These are phyloP conservation scores for Bryum argenteum DNA, from an alignment of 225 moss, liverwort and hornwort species.

Conservation along the genomic window DNA sequence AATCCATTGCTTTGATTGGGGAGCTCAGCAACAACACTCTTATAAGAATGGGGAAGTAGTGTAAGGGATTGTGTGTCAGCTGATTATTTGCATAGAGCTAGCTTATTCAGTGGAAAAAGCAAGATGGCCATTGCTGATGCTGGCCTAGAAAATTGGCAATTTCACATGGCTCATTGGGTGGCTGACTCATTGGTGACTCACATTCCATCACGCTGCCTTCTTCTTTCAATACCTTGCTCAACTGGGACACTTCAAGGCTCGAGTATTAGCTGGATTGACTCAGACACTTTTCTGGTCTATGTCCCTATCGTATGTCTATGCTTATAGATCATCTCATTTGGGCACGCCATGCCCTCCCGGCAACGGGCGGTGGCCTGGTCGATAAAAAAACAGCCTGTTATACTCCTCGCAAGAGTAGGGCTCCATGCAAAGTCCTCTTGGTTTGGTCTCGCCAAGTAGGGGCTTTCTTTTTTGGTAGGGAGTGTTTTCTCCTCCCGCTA, in stretches of 20 bases:
- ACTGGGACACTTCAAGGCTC: background rate
- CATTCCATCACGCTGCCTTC: background rate
- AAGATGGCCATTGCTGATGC: background rate
- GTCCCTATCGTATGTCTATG: background rate
- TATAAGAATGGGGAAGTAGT: background rate
- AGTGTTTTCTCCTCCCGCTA: no score
- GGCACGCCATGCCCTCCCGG: no score
- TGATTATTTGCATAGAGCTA: background rate
- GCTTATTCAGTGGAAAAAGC: slow-evolving; percentile 19
- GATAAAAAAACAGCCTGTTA: no score
- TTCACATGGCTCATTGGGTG: slow-evolving; percentile 12
- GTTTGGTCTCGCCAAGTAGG: no score
- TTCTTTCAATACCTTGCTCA: background rate
- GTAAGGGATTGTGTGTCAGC: background rate
- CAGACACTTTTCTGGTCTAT: slow-evolving; percentile 6
- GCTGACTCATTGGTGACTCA: slow-evolving; percentile 47
- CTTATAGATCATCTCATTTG: background rate
- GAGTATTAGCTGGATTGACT: slow-evolving; percentile 17
- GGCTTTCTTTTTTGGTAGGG: no score
- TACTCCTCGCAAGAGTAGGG: no score
- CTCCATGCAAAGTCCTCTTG: no score
- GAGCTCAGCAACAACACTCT: background rate
- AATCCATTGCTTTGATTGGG: background rate
- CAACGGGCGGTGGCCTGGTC: no score
- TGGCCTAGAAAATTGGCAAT: background rate